Evolutionary conservation across 345 rosid genomes (phyloP).

Genomic region (Populus deltoides): DNA sequence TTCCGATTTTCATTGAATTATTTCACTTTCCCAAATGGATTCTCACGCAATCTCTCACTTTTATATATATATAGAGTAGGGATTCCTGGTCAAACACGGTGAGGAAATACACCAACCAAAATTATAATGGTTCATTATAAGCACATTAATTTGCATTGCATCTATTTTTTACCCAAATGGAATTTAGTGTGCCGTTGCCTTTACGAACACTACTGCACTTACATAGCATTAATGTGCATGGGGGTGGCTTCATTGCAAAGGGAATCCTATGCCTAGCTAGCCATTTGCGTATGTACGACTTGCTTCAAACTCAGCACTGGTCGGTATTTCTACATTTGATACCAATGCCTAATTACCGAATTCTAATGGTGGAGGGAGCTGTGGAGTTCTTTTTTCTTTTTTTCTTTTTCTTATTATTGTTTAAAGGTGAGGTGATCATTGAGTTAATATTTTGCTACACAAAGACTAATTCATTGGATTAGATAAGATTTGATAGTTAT

Average conservation of each 20-base stretch:
- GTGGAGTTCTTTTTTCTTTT: background rate
- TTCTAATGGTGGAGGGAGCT: background rate
- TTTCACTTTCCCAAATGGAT: conserved; percentile 29
- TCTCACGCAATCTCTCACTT: conserved; percentile 42
- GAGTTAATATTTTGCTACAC: background rate
- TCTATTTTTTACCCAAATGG: background rate
- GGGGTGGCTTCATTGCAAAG: background rate
- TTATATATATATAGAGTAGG: too few species aligned
- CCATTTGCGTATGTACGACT: background rate
- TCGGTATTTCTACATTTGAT: background rate
- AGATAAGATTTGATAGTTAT: too few species aligned
- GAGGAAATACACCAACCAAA: conserved; percentile 6
- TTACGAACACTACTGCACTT: conserved; percentile 41
- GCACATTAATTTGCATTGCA: background rate
- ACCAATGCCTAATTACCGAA: background rate
- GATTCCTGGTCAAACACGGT: conserved; percentile 60
- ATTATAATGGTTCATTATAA: background rate
- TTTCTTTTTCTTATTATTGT: background rate
- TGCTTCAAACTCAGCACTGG: background rate
- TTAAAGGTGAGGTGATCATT: background rate
- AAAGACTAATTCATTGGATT: too few species aligned
- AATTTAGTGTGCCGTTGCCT: conserved; percentile 50
- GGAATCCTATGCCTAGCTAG: background rate
- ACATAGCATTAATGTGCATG: background rate
- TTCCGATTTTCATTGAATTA: conserved; percentile 1